Evolutionary conservation across 176 grass and related monocot genomes (phyloP).

Genomic region (Carex kokanica): DNA sequence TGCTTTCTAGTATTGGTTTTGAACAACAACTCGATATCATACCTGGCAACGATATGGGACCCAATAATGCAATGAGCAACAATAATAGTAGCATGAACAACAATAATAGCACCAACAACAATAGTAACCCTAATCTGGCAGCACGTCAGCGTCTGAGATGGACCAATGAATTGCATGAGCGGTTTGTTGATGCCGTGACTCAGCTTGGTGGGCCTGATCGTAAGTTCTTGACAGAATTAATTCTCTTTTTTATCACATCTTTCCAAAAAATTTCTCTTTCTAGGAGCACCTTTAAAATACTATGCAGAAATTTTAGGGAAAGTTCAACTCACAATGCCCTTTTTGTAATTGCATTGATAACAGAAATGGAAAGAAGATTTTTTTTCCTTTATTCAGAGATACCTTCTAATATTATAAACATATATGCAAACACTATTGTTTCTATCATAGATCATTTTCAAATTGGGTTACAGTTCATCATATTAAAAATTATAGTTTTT

Average conservation of each 20-base stretch:
- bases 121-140: conserved; percentile 44
- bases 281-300: neutral
- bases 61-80: conserved; percentile 38
- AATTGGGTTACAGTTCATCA: neutral
- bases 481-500: neutral
- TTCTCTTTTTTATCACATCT: neutral
- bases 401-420: neutral
- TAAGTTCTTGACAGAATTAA: conserved; percentile 36
- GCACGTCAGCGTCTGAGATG: conserved; percentile 87
- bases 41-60: conserved; percentile 39
- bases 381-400: neutral
- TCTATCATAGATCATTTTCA: neutral
- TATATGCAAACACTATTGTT: neutral
- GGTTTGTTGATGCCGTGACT: conserved; percentile 86
- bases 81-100: conserved; percentile 30
- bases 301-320: neutral
- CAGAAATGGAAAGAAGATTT: neutral
- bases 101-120: conserved; percentile 36
- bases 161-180: conserved; percentile 92
- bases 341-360: neutral
- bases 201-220: conserved; percentile 96
- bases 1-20: conserved; percentile 39
- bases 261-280: neutral
- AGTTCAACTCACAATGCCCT: neutral
- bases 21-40: conserved; percentile 51